These are phyloP conservation scores for Phyllosticta capitalensis DNA, from an alignment of 2,329 filamentous ascomycete genomes.

Conservation along the genomic window DNA sequence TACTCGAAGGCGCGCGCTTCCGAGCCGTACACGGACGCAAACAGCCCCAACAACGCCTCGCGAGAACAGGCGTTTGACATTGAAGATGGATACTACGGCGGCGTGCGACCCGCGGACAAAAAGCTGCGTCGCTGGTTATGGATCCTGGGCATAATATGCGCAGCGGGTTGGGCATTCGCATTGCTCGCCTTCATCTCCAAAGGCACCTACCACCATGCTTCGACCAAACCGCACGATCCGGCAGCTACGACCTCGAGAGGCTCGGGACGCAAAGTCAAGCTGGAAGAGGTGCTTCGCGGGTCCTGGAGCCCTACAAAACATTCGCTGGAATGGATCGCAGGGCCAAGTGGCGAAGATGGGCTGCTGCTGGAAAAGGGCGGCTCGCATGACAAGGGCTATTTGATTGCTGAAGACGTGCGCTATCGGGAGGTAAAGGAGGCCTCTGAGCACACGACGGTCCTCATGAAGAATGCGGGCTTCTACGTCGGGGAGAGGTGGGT, in stretches of 20 bases:
- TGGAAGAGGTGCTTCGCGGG: conserved; percentile 60
- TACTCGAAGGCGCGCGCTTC: conserved; percentile 23
- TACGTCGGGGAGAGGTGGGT: conserved; percentile 47
- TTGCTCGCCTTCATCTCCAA: conserved; percentile 56
- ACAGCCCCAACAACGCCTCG: conserved; percentile 22
- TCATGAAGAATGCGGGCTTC: conserved; percentile 66
- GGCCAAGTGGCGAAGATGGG: conserved; percentile 70
- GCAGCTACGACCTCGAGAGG: conserved; percentile 52
- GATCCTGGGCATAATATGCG: conserved; percentile 50
- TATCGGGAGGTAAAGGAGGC: conserved; percentile 33
- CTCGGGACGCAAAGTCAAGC: conserved; percentile 60
- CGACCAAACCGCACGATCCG: conserved; percentile 58
- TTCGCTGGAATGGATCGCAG: conserved; percentile 66
- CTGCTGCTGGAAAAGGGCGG: conserved; percentile 66
- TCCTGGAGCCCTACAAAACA: conserved; percentile 56
- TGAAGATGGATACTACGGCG: conserved; percentile 40
- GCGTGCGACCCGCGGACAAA: conserved; percentile 50
- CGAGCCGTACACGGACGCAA: conserved; percentile 33
- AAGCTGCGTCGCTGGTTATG: conserved; percentile 55
- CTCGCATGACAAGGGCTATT: conserved; percentile 45
- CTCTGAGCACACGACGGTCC: conserved; percentile 48
- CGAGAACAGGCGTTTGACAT: conserved; percentile 41
- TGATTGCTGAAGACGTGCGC: conserved; percentile 81
- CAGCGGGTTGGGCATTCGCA: conserved; percentile 59
- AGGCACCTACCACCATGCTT: conserved; percentile 57